A percentile compares a stretch with the other conserved stretches of the same genome.
phyloP scores from a whole-genome alignment of 2,329 filamentous ascomycete species.

The Aquanectria penicillioides region DNA sequence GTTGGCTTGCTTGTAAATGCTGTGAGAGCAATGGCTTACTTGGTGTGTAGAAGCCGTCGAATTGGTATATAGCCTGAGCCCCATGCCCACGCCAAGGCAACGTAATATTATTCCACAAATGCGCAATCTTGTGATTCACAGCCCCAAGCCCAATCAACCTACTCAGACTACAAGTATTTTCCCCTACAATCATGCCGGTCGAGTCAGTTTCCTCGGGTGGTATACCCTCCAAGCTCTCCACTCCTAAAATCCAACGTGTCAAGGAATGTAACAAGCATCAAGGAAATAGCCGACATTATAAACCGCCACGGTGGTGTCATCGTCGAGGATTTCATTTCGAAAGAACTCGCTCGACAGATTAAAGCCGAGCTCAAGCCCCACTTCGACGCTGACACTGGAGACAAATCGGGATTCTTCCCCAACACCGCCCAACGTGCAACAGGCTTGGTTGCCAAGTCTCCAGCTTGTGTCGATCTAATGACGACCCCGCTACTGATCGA shows the following conservation, averaged over 20 bases:
- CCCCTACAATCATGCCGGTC: no score
- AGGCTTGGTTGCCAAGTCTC: constrained; percentile 50
- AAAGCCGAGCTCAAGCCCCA: constrained; percentile 49
- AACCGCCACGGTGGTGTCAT: constrained; percentile 48
- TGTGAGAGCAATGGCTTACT: no score
- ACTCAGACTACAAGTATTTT: no score
- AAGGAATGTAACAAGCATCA: background rate
- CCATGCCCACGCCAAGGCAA: no score
- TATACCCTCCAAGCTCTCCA: background rate
- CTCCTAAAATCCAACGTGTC: background rate
- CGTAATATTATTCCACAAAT: no score
- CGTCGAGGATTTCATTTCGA: constrained; percentile 47
- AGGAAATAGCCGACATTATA: constrained; percentile 10
- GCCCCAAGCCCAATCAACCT: no score
- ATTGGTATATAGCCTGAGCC: no score
- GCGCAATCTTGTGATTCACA: no score
- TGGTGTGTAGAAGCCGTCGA: no score
- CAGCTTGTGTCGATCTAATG: constrained; percentile 50
- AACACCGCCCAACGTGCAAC: constrained; percentile 51
- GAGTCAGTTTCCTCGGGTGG: no score
- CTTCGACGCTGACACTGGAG: constrained; percentile 49
- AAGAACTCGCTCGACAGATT: constrained; percentile 46
- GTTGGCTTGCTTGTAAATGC: no score
- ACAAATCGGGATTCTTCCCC: constrained; percentile 53
- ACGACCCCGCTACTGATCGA: constrained; percentile 37